Evolutionary conservation across 2,329 filamentous ascomycete species (phyloP).

Genomic region (Mycocentrospora acerina): DNA sequence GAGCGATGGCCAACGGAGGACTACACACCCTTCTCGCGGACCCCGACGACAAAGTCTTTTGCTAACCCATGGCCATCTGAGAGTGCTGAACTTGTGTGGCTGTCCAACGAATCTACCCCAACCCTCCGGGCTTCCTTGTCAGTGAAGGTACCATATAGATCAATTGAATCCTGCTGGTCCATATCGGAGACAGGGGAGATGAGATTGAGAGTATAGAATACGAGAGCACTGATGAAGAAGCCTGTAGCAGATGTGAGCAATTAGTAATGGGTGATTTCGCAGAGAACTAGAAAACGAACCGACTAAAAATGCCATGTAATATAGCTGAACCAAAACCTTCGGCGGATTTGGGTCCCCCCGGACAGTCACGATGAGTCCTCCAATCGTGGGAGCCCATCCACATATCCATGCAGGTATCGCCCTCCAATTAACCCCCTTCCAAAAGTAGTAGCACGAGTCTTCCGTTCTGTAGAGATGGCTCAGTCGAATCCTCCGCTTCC

Average conservation of each 20-base stretch:
- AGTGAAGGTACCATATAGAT: slow-evolving; percentile 51
- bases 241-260: slow-evolving; percentile 25
- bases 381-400: slow-evolving; percentile 49
- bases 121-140: slow-evolving; percentile 45
- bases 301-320: slow-evolving; percentile 52
- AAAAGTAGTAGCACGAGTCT: slow-evolving; percentile 48
- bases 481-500: slow-evolving; percentile 37
- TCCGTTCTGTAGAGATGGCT: slow-evolving; percentile 41
- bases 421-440: slow-evolving; percentile 48
- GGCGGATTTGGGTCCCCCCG: slow-evolving; percentile 37
- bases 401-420: slow-evolving; percentile 47
- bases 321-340: slow-evolving; percentile 46
- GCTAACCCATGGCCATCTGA: background rate
- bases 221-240: slow-evolving; percentile 42
- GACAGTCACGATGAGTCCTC: slow-evolving; percentile 44
- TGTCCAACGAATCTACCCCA: slow-evolving; percentile 38
- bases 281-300: slow-evolving; percentile 26
- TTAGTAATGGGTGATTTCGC: background rate
- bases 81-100: slow-evolving; percentile 2
- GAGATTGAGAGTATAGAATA: slow-evolving; percentile 40
- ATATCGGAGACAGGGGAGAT: slow-evolving; percentile 45
- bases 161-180: slow-evolving; percentile 48
- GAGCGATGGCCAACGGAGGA: background rate
- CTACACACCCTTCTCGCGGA: slow-evolving; percentile 6
- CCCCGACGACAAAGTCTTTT: slow-evolving; percentile 1